Evolutionary conservation across 2,329 filamentous ascomycete species (phyloP), one percentile per base, ranked within the genome.

Genomic region (Ciborinia camelliae): DNA sequence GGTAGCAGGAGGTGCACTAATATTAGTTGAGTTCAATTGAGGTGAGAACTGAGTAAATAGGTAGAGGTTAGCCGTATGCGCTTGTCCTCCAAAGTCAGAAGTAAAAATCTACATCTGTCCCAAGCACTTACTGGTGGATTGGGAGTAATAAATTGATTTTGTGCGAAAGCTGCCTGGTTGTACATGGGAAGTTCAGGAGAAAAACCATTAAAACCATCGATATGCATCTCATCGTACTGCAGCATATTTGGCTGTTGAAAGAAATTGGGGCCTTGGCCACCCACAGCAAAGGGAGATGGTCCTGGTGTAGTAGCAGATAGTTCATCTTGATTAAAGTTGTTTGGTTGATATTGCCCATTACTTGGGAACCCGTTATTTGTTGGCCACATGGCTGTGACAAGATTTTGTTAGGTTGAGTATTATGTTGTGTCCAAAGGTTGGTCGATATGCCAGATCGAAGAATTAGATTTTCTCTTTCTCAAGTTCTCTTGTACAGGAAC

Each of bases 281-380:
- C 62, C 41, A 58, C 60, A 35, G 54, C 18, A 55, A 68, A 70
- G 14, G 66, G 58, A 26, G 70, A 66, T 1, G 64, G 37, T 12
- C 52, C 32, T 41, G 54, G 45, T 52, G 47, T 32, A 45, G 37
- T 32, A 18, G 35, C 53, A 59, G 62, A 51, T 48, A 51, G 26
- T 50, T 67, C 67, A 60, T 74, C 69, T 71, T 70, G 65, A 67
- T 69, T 71, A 68, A 73, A 69, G 57, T 66, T 68, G 41, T 65
- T 59, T 59, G 30, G 67, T 37, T 63, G 68, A 53, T 68, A 69
- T 32, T 62, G 59, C 28, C 68, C 67, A 67, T 74, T 71, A 62
- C 58, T 68, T 37, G 68, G 68, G 67, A 71, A 73, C 15, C 65
- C 67, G 65, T 71, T 70, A 51, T 71, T 74, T 59, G 41, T 26